A percentile compares a stretch with the other conserved stretches of the same genome.
Conservation (phyloP, 768 basidiomycete species). For the Termitomyces sp. region DNA sequence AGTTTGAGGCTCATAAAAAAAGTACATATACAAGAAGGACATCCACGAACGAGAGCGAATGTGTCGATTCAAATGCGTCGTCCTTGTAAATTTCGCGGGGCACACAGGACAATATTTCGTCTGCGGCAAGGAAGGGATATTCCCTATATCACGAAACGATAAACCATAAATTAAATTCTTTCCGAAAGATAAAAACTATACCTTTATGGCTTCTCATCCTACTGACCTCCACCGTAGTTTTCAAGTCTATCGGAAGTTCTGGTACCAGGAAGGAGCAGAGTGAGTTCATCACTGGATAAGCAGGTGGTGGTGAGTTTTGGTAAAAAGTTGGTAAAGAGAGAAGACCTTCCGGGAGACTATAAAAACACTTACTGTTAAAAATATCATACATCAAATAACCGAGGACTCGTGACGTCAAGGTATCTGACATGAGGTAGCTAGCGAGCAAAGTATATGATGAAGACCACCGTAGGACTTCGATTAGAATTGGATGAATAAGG, state of each 20-base stretch:
- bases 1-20: conserved; percentile 5
- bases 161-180: conserved; percentile 3
- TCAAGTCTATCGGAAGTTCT: conserved; percentile 32
- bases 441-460: background rate
- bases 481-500: background rate
- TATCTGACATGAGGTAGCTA: background rate
- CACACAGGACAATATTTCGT: conserved; percentile 67
- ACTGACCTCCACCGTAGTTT: conserved; percentile 40
- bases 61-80: conserved; percentile 72
- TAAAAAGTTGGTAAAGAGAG: conserved; percentile 7
- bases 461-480: background rate
- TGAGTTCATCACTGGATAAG: conserved; percentile 21
- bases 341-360: conserved; percentile 27
- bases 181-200: conserved; percentile 6
- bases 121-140: conserved; percentile 69
- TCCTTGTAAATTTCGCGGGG: conserved; percentile 71
- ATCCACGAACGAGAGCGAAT: conserved; percentile 62
- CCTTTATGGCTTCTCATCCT: conserved; percentile 43
- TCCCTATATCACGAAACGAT: conserved; percentile 35
- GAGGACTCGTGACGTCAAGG: background rate
- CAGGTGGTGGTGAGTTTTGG: conserved; percentile 1
- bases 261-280: conserved; percentile 24
- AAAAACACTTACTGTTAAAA: conserved; percentile 19
- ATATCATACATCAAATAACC: background rate
- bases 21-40: background rate